Base-by-base conservation (phyloP, 2,329 filamentous ascomycete genomes). In the Lachnum nothofagi region DNA sequence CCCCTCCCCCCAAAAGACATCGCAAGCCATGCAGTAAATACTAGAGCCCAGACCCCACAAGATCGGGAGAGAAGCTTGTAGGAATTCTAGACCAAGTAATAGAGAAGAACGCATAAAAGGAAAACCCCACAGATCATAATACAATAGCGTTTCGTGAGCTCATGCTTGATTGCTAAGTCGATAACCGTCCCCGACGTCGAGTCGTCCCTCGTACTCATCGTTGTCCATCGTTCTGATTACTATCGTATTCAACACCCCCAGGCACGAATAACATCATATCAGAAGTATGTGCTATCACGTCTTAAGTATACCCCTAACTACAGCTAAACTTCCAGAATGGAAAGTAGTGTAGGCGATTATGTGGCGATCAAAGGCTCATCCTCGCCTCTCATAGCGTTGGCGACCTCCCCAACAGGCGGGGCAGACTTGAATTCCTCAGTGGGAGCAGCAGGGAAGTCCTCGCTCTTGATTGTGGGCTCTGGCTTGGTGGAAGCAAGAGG, bases 371-470 rank as follows among this genome's bases (percentile, higher is more conserved):
- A 47, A 40, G 60, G 60, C 48, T 64, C 54, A 5, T 58, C 49
- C 40, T 58, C 55, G n/a, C 44, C 19, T 38, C 43, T 48, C 23
- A 51, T 37, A 14, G 40, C 34, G 19, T 33, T 37, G 33, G 39
- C 48, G 7, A 35, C 19, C 16, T 46, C 48, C 17, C 43, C 56
- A 33, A 51, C 46, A n/a, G 52, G 29, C 25, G 55, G 53, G 17
- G 51, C 48, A 10, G 53, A 38, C 48, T 63, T 60, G 50, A 65
- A 65, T 17, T 62, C 61, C 34, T 62, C 61, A 53, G 60, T 64
- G 37, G 63, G 63, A 44, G 63, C 62, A 24, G 40, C 40, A 27
- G 63, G 62, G 46, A 65, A 63, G 42, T 65, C 62, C 20, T 60
- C 58, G n/a, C 34, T 49, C 51, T 63, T 62, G 31, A 51, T 29